Evolutionary conservation across 305 asterid genomes (phyloP), one percentile per base, ranked within the genome.

Genomic region (Rubia occidens): DNA sequence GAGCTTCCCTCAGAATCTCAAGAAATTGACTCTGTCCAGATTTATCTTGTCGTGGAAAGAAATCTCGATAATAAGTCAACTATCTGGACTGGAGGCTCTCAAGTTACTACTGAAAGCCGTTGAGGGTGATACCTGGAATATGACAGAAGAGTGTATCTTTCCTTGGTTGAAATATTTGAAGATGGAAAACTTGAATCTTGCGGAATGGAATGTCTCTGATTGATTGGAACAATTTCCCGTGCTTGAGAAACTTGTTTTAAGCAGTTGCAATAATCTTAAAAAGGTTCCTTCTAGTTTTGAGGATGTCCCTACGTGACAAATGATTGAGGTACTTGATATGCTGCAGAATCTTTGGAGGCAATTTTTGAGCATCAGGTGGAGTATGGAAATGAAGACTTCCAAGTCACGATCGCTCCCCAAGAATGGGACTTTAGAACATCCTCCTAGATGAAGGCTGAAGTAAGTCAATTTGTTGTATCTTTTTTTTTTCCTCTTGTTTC

Each of bases 241-340:
- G 40, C 51, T 71, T 62, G 24, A 71, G 55, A 54, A 17, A 2
- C 64, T 71, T 1, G 55, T 71, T 40, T 40, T 71, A 55, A 49
- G 11, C 6, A 53, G 51, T 8, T 71, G 75, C n/a, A 42, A 71
- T 17, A 5, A 56, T 10, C 71, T 72, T 17, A 7, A 45, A 13
- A 5, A 45, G 18, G 62, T 72, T 45, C 71, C 71, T 63, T 55
- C 51, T 11, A 6, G 55, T 9, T 51, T 72, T 13, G 76, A 45
- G 13, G 66, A 64, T 0, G 32, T 17, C 11, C 17, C 59, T 1
- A 53, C 5, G 2, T 51, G 64, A 39, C 40, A 72, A n/a, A 54
- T 51, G 42, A 64, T 72, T 8, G 64, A 64, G 42, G 40, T 42
- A 17, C 10, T 3, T 11, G 3, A 11, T n/a, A 49, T 35, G 49